phyloP scores from a whole-genome alignment of 2,329 filamentous ascomycete species.

The Cladophialophora bantiana region DNA sequence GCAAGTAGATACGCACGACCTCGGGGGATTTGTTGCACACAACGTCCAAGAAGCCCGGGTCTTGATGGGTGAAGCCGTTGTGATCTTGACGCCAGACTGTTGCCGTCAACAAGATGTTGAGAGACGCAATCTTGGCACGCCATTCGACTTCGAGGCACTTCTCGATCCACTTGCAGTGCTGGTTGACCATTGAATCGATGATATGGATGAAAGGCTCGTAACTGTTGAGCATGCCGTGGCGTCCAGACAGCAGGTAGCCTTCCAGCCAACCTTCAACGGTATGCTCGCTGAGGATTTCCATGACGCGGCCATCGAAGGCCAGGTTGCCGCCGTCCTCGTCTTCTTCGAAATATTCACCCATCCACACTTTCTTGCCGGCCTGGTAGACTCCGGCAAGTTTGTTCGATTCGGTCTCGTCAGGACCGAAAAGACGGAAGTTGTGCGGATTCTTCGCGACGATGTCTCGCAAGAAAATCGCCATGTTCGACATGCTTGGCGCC shows the following conservation, averaged over 20 bases:
- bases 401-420: conserved; percentile 83
- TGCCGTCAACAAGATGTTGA: conserved; percentile 80
- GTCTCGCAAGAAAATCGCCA: conserved; percentile 71
- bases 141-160: conserved; percentile 81
- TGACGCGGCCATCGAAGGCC: conserved; percentile 71
- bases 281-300: conserved; percentile 86
- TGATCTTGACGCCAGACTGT: conserved; percentile 85
- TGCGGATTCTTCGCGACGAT: conserved; percentile 69
- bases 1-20: conserved; percentile 80
- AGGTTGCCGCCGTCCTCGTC: conserved; percentile 78
- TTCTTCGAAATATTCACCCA: conserved; percentile 79
- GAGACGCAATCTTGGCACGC: conserved; percentile 74
- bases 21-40: conserved; percentile 81
- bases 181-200: conserved; percentile 85
- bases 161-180: conserved; percentile 86
- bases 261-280: conserved; percentile 82
- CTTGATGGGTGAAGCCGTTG: conserved; percentile 83
- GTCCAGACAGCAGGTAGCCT: conserved; percentile 76
- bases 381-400: conserved; percentile 76
- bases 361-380: conserved; percentile 79
- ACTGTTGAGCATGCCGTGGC: conserved; percentile 78
- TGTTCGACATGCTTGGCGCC: conserved; percentile 72
- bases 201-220: conserved; percentile 86
- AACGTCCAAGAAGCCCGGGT: conserved; percentile 80
- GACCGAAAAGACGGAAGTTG: conserved; percentile 78